A percentile compares a stretch with the other conserved stretches of the same genome.
These are phyloP conservation scores for Gamsiella multidivaricata DNA, from an alignment of 192 early-diverging fungal species.

Conservation along the genomic window DNA sequence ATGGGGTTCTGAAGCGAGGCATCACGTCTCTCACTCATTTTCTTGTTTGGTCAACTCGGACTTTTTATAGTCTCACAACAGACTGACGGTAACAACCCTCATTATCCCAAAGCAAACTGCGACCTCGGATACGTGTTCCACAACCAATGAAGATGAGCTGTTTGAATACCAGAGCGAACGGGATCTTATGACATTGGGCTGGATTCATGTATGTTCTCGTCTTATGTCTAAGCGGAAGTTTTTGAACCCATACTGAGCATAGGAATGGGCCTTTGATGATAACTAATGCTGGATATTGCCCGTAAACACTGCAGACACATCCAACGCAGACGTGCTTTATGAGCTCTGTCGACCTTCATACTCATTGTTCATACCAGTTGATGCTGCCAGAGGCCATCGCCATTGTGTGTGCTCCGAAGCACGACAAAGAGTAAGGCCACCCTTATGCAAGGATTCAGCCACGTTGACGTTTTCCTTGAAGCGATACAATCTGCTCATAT, in stretches of 20 bases:
- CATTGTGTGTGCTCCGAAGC: constrained; percentile 85
- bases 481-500: no score
- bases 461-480: no score
- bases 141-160: constrained; percentile 85
- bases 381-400: constrained; percentile 94
- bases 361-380: constrained; percentile 90
- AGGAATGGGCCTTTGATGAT: no score
- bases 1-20: no score
- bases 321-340: constrained; percentile 96
- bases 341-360: constrained; percentile 93
- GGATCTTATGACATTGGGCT: constrained; percentile 86
- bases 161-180: constrained; percentile 79
- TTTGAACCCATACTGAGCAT: no score
- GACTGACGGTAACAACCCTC: constrained; percentile 75
- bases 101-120: constrained; percentile 92
- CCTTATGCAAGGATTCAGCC: neutral
- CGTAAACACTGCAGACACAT: constrained; percentile 69
- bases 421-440: constrained; percentile 66
- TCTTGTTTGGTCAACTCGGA: no score
- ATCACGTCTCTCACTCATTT: neutral
- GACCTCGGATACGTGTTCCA: constrained; percentile 87
- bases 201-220: constrained; percentile 80
- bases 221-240: no score
- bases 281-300: neutral
- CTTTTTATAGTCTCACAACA: constrained; percentile 68